A percentile compares a stretch with the other conserved stretches of the same genome.
Conservation (phyloP, 2,329 filamentous ascomycete species). For the Albifimbria verrucaria region DNA sequence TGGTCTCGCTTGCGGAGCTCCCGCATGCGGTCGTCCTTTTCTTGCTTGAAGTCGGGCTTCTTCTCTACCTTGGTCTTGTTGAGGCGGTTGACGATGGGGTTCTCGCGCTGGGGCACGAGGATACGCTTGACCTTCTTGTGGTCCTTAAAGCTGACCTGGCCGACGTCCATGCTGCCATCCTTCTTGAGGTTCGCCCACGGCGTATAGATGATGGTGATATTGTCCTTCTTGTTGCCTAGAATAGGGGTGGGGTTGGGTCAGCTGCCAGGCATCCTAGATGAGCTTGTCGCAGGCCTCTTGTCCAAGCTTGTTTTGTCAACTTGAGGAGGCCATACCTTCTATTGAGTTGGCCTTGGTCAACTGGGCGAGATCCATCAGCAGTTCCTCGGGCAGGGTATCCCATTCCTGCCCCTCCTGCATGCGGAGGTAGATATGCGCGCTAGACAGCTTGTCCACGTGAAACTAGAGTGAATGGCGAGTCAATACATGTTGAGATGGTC, state of each 20-base stretch:
- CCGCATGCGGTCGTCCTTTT: slow-evolving; percentile 73
- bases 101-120: slow-evolving; percentile 77
- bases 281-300: no score
- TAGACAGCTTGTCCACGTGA: slow-evolving; percentile 95
- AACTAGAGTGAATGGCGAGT: slow-evolving; percentile 57
- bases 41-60: slow-evolving; percentile 76
- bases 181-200: slow-evolving; percentile 97
- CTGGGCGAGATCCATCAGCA: slow-evolving; percentile 89
- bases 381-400: slow-evolving; percentile 72
- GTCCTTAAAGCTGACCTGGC: slow-evolving; percentile 94
- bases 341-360: slow-evolving; percentile 99
- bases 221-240: slow-evolving; percentile 95
- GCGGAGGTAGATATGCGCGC: slow-evolving; percentile 92
- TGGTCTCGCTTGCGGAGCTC: slow-evolving; percentile 71
- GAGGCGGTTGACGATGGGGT: slow-evolving; percentile 90
- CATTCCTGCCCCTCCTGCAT: slow-evolving; percentile 75
- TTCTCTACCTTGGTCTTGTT: slow-evolving; percentile 95
- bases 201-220: slow-evolving; percentile 94
- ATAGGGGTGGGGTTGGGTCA: not conserved
- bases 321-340: no score
- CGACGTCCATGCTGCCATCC: slow-evolving; percentile 90
- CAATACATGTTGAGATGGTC: not conserved
- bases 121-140: slow-evolving; percentile 79
- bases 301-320: no score
- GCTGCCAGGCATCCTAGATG: not conserved